A percentile compares a stretch with the other conserved stretches of the same genome.
Conservation (phyloP, 2,329 filamentous ascomycete species). For the Cladorrhinum sp. region DNA sequence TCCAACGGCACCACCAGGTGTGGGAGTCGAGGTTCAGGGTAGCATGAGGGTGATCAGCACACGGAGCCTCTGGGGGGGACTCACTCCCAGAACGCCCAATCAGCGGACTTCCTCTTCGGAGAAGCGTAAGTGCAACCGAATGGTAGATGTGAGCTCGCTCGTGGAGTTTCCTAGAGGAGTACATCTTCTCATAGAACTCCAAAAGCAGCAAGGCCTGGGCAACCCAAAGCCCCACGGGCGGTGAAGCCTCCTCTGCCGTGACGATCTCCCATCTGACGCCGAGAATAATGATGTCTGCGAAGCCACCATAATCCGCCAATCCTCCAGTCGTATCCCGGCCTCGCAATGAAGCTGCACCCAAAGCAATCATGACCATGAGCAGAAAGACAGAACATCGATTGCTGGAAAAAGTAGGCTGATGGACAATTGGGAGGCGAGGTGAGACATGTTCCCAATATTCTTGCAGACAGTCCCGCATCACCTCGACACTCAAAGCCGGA, state of each 20-base stretch:
- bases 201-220: constrained; percentile 80
- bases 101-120: constrained; percentile 80
- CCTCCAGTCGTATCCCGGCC: constrained; percentile 56
- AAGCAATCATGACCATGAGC: constrained; percentile 76
- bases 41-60: constrained; percentile 36
- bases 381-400: constrained; percentile 76
- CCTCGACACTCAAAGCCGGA: constrained; percentile 63
- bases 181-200: constrained; percentile 91
- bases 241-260: constrained; percentile 74
- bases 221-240: constrained; percentile 82
- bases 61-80: constrained; percentile 64
- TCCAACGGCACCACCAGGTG: constrained; percentile 81
- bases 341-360: constrained; percentile 78
- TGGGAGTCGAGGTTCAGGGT: constrained; percentile 39
- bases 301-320: constrained; percentile 43
- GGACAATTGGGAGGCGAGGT: constrained; percentile 80
- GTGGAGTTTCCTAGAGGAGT: constrained; percentile 75
- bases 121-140: constrained; percentile 77
- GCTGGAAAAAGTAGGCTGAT: constrained; percentile 81
- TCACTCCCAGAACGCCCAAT: constrained; percentile 78
- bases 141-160: constrained; percentile 90
- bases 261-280: constrained; percentile 81
- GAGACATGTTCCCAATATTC: constrained; percentile 88
- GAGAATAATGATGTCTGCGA: constrained; percentile 61
- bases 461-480: constrained; percentile 81